phyloP scores from a whole-genome alignment of 352 stramenopile species.

The Pythium graminicola region DNA sequence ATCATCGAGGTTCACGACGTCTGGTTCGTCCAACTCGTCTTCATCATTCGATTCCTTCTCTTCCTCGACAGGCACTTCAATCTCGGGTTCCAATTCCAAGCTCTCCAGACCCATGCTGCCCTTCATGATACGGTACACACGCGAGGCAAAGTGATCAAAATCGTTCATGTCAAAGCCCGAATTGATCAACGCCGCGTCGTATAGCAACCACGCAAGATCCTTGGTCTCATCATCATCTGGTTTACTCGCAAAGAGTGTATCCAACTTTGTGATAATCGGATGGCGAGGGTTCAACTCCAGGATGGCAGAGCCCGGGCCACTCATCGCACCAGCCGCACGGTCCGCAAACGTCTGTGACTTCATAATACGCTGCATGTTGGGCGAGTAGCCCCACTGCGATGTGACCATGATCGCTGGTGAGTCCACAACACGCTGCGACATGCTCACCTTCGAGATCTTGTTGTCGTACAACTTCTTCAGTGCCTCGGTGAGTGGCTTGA shows the following conservation, averaged over 20 bases:
- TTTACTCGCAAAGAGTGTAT: conserved; percentile 55
- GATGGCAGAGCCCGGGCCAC: conserved; percentile 76
- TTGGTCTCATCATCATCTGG: conserved; percentile 80
- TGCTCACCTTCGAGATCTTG: conserved; percentile 93
- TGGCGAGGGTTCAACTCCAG: conserved; percentile 99
- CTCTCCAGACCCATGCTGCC: conserved; percentile 86
- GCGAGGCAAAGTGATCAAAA: conserved; percentile 87
- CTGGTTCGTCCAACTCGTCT: conserved; percentile 42
- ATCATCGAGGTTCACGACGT: conserved; percentile 16
- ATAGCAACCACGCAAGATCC: conserved; percentile 96
- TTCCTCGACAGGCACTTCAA: conserved; percentile 88
- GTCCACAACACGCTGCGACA: conserved; percentile 92
- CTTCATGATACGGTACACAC: conserved; percentile 94
- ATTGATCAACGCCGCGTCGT: conserved; percentile 96
- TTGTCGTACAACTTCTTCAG: conserved; percentile 94
- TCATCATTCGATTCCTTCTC: conserved; percentile 29
- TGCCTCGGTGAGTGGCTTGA: conserved; percentile 93
- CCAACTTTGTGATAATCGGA: conserved; percentile 97
- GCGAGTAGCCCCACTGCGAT: conserved; percentile 95
- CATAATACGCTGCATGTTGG: conserved; percentile 99
- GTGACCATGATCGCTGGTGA: conserved; percentile 96
- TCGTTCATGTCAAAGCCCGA: conserved; percentile 96
- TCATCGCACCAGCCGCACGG: conserved; percentile 33
- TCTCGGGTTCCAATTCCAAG: conserved; percentile 91
- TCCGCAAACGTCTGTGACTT: conserved; percentile 96